Evolutionary conservation across 495 filamentous ascomycete species (phyloP).

Genomic region (Penicillium alfredii): DNA sequence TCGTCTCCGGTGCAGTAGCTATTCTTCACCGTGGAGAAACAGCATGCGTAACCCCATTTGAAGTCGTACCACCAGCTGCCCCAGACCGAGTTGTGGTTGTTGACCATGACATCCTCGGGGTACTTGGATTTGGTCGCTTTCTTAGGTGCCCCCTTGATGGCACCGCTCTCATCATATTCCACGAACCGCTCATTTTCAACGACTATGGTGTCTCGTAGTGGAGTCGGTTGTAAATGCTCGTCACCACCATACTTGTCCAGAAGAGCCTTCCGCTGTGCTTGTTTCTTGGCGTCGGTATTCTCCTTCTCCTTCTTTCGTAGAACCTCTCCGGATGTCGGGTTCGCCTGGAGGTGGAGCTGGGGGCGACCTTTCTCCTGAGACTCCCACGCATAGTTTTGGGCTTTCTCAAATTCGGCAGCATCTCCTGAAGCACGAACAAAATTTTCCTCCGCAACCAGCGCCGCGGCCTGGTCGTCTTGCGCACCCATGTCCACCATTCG

Average conservation of each 20-base stretch:
- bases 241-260: conserved; percentile 81
- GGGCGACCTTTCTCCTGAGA: conserved; percentile 73
- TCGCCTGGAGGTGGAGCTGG: conserved; percentile 86
- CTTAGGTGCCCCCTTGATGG: conserved; percentile 82
- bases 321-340: conserved; percentile 87
- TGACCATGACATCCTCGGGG: conserved; percentile 74
- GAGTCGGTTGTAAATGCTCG: conserved; percentile 55
- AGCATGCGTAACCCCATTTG: conserved; percentile 96
- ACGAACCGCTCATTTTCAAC: conserved; percentile 82
- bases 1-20: conserved; percentile 94
- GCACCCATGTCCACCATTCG: conserved; percentile 89
- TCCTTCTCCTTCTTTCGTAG: conserved; percentile 70
- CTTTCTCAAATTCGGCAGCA: conserved; percentile 88
- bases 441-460: conserved; percentile 88
- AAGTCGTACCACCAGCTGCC: conserved; percentile 97
- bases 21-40: conserved; percentile 87
- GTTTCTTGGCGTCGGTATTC: conserved; percentile 61
- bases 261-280: conserved; percentile 63
- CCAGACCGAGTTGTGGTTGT: conserved; percentile 92
- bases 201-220: conserved; percentile 60
- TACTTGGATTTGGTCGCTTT: conserved; percentile 79
- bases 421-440: conserved; percentile 88
- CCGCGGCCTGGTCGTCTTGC: conserved; percentile 73
- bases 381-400: conserved; percentile 91
- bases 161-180: conserved; percentile 87